Evolutionary conservation across 2,329 filamentous ascomycete species (phyloP).

Genomic region (Alternaria angustiovoidea): DNA sequence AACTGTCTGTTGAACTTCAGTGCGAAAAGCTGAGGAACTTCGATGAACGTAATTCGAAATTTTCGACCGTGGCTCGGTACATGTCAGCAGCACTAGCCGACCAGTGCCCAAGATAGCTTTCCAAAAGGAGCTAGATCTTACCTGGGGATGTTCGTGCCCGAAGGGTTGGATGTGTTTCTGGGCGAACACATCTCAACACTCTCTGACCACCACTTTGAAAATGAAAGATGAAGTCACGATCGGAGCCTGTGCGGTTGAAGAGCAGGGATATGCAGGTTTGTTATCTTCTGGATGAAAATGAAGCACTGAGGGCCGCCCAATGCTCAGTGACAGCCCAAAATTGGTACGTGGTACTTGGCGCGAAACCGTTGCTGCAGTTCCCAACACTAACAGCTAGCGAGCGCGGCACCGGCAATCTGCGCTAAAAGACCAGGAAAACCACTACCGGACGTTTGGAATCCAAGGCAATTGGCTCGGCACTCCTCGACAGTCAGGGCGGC

Average conservation of each 20-base stretch:
- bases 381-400: background rate
- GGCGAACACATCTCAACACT: background rate
- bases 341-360: background rate
- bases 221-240: background rate
- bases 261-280: background rate
- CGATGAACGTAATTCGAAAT: background rate
- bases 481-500: background rate
- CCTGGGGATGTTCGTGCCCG: constrained; percentile 5
- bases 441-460: background rate
- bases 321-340: constrained; percentile 4
- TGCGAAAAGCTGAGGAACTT: background rate
- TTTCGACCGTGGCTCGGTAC: constrained; percentile 10
- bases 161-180: background rate
- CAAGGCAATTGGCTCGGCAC: constrained; percentile 1
- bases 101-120: background rate
- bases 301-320: background rate
- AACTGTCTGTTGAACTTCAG: background rate
- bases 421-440: constrained; percentile 2
- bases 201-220: background rate
- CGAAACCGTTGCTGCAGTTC: constrained; percentile 10
- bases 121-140: background rate
- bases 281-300: background rate
- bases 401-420: constrained; percentile 11
- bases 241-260: background rate
- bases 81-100: constrained; percentile 3